Base-by-base conservation (phyloP, 2,329 filamentous ascomycete species). In the Tolypocladium ophioglossoides region DNA sequence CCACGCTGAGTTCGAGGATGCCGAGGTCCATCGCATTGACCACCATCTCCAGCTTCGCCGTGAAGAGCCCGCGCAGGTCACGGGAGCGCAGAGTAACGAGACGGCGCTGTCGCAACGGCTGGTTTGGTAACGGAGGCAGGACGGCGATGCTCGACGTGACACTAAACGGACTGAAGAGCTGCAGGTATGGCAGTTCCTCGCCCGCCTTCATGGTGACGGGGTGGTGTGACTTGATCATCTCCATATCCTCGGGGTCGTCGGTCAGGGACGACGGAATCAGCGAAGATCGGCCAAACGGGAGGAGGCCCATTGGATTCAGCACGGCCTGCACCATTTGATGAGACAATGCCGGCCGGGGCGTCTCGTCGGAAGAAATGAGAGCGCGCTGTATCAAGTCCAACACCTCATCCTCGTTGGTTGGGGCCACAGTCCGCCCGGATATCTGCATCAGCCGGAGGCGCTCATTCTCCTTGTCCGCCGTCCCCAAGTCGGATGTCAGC, bases 131-230 rank as follows among this genome's bases (percentile, higher is more conserved):
- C 8, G 65, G 46, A 0, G 78, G 74, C 2, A 80, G 61, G 0
- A 78, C 66, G 0, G 73, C 69, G 16, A 83, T 72, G 0, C 70
- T 75, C 0, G 83, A 85, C 0, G 75, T 75, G 55, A 87, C 83
- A 0, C 73, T 74, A 16, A 94, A 76, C 0, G 86, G 82, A 0
- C 82, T 87, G 61, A 94, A 90, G 10, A 86, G 75, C 48, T 86
- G 80, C 0, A 91, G 74, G 59, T 86, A 90, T 0, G 85, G 82
- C 2, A 87, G 70, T 51, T 86, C 81, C 56, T 91, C 81, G 0
- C 77, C 73, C 2, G 86, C 75, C 1, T 79, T 76, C 70, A 91
- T 75, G 1, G 75, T 75, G 2, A 83, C 63, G 0, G 86, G 89
- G 52, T 81, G 78, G 62, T 91, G 87, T 1, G 85, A 87, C 51